phyloP scores from a whole-genome alignment of 1,284 basidiomycete genomes.

The Trametes sp. region DNA sequence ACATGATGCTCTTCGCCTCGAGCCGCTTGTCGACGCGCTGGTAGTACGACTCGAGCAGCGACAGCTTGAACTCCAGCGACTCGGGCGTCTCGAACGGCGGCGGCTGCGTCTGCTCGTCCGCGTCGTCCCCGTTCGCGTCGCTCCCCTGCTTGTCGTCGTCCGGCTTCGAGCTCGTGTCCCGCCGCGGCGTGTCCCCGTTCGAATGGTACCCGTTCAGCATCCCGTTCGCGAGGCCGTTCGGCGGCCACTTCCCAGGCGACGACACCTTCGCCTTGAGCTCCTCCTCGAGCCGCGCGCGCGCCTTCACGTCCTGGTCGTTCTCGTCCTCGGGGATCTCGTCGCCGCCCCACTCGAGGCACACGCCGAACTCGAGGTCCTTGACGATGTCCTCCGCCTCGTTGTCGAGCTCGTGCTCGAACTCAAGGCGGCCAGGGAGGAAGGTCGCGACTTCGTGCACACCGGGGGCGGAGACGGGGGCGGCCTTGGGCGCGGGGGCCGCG shows the following conservation, averaged over 20 bases:
- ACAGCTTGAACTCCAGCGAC: slow-evolving; percentile 91
- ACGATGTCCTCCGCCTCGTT: slow-evolving; percentile 96
- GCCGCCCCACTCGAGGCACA: slow-evolving; percentile 87
- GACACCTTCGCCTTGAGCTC: slow-evolving; percentile 55
- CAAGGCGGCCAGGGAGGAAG: slow-evolving; percentile 95
- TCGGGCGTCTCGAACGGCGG: slow-evolving; percentile 86
- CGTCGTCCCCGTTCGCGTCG: slow-evolving; percentile 50
- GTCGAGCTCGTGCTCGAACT: slow-evolving; percentile 97
- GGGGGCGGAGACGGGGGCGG: slow-evolving; percentile 89
- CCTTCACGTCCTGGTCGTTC: slow-evolving; percentile 73
- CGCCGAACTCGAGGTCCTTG: slow-evolving; percentile 96
- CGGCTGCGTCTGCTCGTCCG: slow-evolving; percentile 72
- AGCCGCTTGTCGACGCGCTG: slow-evolving; percentile 90
- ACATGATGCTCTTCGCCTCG: slow-evolving; percentile 91
- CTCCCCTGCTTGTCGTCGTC: slow-evolving; percentile 57
- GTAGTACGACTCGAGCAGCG: slow-evolving; percentile 91
- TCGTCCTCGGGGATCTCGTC: slow-evolving; percentile 82
- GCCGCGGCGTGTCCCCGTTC: slow-evolving; percentile 37
- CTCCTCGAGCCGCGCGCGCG: slow-evolving; percentile 72
- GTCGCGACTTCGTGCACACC: slow-evolving; percentile 94
- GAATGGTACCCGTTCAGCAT: slow-evolving; percentile 53
- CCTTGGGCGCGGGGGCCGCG: slow-evolving; percentile 65
- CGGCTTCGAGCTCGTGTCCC: slow-evolving; percentile 37
- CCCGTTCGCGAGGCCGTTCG: slow-evolving; percentile 48
- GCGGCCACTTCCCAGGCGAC: slow-evolving; percentile 42